Conservation (phyloP, 805 yeast genomes). For the Metschnikowia rubicola region DNA sequence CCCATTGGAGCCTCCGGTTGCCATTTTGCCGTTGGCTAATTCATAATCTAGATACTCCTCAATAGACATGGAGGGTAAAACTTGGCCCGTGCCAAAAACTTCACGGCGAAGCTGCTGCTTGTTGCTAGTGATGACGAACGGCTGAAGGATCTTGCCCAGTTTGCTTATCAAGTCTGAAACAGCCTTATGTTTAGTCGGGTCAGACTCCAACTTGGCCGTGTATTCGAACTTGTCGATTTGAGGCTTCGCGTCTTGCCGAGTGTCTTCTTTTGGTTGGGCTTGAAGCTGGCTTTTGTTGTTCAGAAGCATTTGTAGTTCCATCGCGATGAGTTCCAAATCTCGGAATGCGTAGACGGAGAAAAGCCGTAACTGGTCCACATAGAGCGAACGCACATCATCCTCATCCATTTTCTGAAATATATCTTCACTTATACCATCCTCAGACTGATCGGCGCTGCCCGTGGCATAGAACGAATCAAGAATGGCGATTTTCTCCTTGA, state of each 20-base stretch:
- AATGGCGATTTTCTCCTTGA: constrained; percentile 41
- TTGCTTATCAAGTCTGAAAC: constrained; percentile 49
- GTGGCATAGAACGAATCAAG: constrained; percentile 30
- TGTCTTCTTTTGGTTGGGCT: constrained; percentile 18
- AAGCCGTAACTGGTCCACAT: constrained; percentile 52
- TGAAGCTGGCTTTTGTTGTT: constrained; percentile 16
- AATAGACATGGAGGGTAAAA: constrained; percentile 88
- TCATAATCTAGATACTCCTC: constrained; percentile 90
- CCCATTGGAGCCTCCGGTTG: constrained; percentile 42
- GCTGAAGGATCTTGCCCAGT: constrained; percentile 76
- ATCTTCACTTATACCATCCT: constrained; percentile 17
- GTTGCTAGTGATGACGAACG: constrained; percentile 67
- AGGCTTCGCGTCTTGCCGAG: constrained; percentile 7
- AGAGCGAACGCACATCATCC: constrained; percentile 55
- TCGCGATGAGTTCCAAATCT: constrained; percentile 52
- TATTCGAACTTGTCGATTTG: constrained; percentile 40
- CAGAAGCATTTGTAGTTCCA: constrained; percentile 65
- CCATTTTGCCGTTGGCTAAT: constrained; percentile 77
- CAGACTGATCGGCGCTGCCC: not conserved
- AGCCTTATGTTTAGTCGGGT: constrained; percentile 30
- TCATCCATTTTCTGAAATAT: constrained; percentile 49
- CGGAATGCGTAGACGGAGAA: constrained; percentile 52
- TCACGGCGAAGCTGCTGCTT: constrained; percentile 55
- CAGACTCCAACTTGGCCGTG: constrained; percentile 61
- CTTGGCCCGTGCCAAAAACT: constrained; percentile 90